A percentile compares a stretch with the other conserved stretches of the same genome.
Conservation (phyloP, 495 filamentous ascomycete species). For the Aspergillus hancockii region DNA sequence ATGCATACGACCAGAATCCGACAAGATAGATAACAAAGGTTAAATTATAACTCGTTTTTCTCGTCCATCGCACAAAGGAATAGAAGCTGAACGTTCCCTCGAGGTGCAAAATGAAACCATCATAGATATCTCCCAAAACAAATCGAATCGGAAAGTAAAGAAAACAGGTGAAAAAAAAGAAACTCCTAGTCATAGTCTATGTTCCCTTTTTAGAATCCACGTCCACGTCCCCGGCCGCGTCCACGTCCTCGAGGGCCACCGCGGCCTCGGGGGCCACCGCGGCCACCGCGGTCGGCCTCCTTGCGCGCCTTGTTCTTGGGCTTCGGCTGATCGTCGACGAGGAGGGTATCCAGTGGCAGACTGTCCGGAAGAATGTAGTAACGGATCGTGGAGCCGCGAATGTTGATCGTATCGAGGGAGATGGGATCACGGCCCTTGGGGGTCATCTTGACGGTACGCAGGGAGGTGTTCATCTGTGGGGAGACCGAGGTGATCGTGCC, state of each 20-base stretch:
- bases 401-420: constrained; percentile 90
- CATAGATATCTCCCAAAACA: constrained; percentile 4
- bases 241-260: constrained; percentile 58
- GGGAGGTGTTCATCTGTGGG: constrained; percentile 94
- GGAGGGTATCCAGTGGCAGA: constrained; percentile 86
- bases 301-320: constrained; percentile 99
- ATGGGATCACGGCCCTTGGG: constrained; percentile 81
- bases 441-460: constrained; percentile 95
- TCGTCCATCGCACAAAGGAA: not conserved
- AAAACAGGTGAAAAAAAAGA: constrained; percentile 1
- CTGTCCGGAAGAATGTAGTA: constrained; percentile 95
- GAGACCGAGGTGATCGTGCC: constrained; percentile 95
- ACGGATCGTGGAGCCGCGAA: constrained; percentile 88
- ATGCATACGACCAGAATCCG: not conserved
- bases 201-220: constrained; percentile 50
- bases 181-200: constrained; percentile 10
- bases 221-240: constrained; percentile 60
- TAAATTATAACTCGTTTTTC: not conserved
- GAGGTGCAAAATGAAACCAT: constrained; percentile 1
- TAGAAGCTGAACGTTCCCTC: not conserved
- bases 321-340: constrained; percentile 95
- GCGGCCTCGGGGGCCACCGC: constrained; percentile 58
- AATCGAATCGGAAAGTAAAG: constrained; percentile 1
- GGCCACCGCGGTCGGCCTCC: constrained; percentile 73
- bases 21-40: constrained; percentile 1